Evolutionary conservation across 441 rosid genomes (phyloP).

Genomic region (Viola pubescens): DNA sequence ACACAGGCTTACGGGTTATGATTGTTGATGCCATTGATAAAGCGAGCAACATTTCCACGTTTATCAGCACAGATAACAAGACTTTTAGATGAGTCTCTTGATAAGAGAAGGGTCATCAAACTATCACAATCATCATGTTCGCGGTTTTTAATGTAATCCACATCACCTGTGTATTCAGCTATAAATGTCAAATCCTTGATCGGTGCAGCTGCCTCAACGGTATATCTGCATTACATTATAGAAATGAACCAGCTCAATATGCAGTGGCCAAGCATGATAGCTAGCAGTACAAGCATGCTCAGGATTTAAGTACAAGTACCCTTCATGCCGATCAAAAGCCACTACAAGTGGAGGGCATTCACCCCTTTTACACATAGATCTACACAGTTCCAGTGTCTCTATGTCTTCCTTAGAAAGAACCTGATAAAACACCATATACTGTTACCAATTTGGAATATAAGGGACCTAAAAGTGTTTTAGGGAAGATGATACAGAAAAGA

Average conservation of each 20-base stretch:
- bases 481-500: not conserved
- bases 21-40: constrained; percentile 83
- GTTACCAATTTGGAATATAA: constrained; percentile 8
- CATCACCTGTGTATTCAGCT: constrained; percentile 80
- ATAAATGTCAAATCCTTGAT: constrained; percentile 80
- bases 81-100: constrained; percentile 53
- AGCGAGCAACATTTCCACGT: constrained; percentile 81
- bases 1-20: constrained; percentile 50
- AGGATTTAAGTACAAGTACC: constrained; percentile 52
- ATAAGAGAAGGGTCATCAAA: constrained; percentile 80
- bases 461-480: not conserved
- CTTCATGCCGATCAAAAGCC: constrained; percentile 77
- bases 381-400: constrained; percentile 61
- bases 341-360: constrained; percentile 74
- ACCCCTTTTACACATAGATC: constrained; percentile 64
- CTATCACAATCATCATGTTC: constrained; percentile 83
- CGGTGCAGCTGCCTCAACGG: constrained; percentile 72
- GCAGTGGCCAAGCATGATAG: constrained; percentile 7
- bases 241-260: constrained; percentile 12
- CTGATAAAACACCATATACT: constrained; percentile 20
- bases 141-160: constrained; percentile 66
- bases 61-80: constrained; percentile 85
- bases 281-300: constrained; percentile 9
- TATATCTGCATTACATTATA: constrained; percentile 47
- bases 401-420: constrained; percentile 72